Conservation (phyloP, 768 basidiomycete genomes). For the Pleurotus djamor region DNA sequence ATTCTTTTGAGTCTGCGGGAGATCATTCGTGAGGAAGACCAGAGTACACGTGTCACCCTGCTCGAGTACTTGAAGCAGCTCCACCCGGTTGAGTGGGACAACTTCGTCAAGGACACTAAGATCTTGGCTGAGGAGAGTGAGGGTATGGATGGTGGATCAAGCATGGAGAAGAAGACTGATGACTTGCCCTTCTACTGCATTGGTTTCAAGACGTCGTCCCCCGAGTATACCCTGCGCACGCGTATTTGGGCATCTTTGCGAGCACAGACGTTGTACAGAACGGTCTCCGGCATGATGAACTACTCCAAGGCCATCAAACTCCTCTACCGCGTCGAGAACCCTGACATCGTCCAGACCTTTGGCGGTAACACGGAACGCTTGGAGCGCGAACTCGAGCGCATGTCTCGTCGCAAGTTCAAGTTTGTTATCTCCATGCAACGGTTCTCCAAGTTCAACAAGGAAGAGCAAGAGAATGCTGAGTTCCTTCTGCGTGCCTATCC, state of each 20-base stretch:
- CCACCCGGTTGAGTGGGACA: slow-evolving; percentile 99
- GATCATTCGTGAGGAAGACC: slow-evolving; percentile 98
- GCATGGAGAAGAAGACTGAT: slow-evolving; percentile 81
- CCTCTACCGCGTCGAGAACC: slow-evolving; percentile 97
- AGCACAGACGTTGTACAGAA: slow-evolving; percentile 97
- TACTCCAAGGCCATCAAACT: slow-evolving; percentile 99
- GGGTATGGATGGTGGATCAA: slow-evolving; percentile 48
- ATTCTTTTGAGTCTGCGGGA: slow-evolving; percentile 94
- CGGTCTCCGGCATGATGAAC: slow-evolving; percentile 99
- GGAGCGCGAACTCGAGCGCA: slow-evolving; percentile 93
- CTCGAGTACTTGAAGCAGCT: slow-evolving; percentile 98
- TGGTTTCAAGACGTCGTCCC: slow-evolving; percentile 98
- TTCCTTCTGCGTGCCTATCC: slow-evolving; percentile 98
- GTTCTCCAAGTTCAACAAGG: slow-evolving; percentile 98
- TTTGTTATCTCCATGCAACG: slow-evolving; percentile 99
- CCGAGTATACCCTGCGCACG: slow-evolving; percentile 97
- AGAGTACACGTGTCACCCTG: slow-evolving; percentile 93
- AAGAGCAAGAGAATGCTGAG: slow-evolving; percentile 98
- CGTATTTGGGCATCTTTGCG: slow-evolving; percentile 99
- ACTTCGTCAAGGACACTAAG: slow-evolving; percentile 99
- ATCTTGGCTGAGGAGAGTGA: slow-evolving; percentile 92
- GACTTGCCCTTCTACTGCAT: slow-evolving; percentile 99
- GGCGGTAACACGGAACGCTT: slow-evolving; percentile 96
- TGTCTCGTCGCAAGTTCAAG: slow-evolving; percentile 98
- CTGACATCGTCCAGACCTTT: slow-evolving; percentile 93